Evolutionary conservation across 805 yeast species (phyloP), one percentile per base, ranked within the genome.

Genomic region (Candida jianshihensis): DNA sequence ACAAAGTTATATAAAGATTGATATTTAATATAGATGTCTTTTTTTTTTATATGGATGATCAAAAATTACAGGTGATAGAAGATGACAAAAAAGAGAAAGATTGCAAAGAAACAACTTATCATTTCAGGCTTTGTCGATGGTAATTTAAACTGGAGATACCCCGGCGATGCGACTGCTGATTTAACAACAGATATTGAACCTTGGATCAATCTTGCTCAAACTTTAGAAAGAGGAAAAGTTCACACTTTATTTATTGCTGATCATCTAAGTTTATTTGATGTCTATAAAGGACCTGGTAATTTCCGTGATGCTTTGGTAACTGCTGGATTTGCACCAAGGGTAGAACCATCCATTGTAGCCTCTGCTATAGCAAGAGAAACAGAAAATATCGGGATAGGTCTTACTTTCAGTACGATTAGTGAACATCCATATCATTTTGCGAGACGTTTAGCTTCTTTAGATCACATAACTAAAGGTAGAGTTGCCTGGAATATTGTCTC

Each of bases 401-500:
- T 65, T 22, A 64, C 70, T 6, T 59, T 59, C 33, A 50, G 61
- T 28, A 64, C 69, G 10, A 54, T 65, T 17, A 56, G 60, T 38
- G 70, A 66, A 35, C 56, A 54, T n/a, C 70, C 70, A 0, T 64
- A 60, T 34, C 63, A 51, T 38, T 57, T 64, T 24, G 58, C 65
- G 10, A 51, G 68, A 46, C 46, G 69, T 34, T 41, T 64, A 26
- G 63, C 67, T 6, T 60, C 70, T 1, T 49, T 64, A 25, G 70
- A 64, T 40, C 67, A 64, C 41, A 51, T 64, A 35, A 58, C 64
- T 9, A 47, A 52, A 15, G 70, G 70, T 14, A 48, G 70, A 40
- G 40, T 65, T 34, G 70, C 68, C 15, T 64, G 70, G 70, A 65
- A 64, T 39, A 57, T 65, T 9, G 70, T 65, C 12, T 53, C 64